Percentiles rank a stretch among this genome's conserved stretches.
Conservation (phyloP, 148 eudicot species). For the Silene latifolia region DNA sequence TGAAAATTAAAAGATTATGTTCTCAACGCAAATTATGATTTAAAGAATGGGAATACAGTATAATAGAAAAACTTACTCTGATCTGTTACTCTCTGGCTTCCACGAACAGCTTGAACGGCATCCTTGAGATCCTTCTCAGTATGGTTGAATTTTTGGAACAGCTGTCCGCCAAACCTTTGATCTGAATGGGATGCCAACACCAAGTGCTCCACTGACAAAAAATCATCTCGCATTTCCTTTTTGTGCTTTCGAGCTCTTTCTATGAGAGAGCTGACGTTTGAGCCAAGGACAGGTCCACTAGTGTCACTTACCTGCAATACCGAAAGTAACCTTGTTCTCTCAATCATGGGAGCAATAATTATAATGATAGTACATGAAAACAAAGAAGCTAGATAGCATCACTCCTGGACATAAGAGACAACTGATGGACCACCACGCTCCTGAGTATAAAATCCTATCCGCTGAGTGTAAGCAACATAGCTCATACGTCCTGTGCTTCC, state of each 20-base stretch:
- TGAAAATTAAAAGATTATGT: too few relatives aligned
- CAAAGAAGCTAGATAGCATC: neutral
- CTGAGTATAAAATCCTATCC: neutral
- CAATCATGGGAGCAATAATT: too few relatives aligned
- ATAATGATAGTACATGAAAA: neutral
- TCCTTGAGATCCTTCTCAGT: constrained; percentile 82
- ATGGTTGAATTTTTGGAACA: constrained; percentile 62
- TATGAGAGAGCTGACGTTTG: constrained; percentile 55
- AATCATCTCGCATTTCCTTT: constrained; percentile 86
- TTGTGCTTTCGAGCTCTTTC: constrained; percentile 76
- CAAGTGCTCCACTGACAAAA: constrained; percentile 96
- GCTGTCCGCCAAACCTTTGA: constrained; percentile 74
- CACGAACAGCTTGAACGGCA: constrained; percentile 84
- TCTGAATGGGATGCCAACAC: constrained; percentile 71
- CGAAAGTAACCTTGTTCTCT: constrained; percentile 8
- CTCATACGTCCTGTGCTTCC: too few relatives aligned
- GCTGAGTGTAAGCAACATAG: neutral
- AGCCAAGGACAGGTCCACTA: constrained; percentile 71
- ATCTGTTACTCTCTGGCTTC: constrained; percentile 92
- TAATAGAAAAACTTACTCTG: constrained; percentile 51
- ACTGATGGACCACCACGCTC: neutral
- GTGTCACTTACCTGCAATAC: constrained; percentile 79
- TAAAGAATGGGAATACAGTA: neutral
- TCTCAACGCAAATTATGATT: neutral
- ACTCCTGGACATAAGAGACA: neutral